phyloP scores from a whole-genome alignment of 345 rosid species.

The Eucalyptus urophylla region DNA sequence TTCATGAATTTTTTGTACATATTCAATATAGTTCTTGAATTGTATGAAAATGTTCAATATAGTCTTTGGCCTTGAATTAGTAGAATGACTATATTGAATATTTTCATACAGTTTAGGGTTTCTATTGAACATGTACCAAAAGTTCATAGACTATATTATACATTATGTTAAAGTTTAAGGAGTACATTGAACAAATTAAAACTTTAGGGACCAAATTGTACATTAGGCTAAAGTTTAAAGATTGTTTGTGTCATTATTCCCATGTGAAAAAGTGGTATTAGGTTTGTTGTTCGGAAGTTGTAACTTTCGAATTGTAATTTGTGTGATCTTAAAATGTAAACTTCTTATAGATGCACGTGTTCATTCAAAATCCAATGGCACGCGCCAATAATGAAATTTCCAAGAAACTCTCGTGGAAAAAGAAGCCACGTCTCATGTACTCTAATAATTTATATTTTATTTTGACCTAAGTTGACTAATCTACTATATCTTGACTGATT shows the following conservation, averaged over 20 bases:
- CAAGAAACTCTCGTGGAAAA: not conserved
- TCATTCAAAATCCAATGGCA: not conserved
- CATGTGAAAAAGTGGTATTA: too few species aligned
- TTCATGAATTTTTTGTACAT: rapidly evolving
- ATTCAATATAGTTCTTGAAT: rapidly evolving
- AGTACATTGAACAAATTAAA: rapidly evolving
- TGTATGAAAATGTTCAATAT: too few species aligned
- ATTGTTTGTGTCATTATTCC: too few species aligned
- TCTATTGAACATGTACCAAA: too few species aligned
- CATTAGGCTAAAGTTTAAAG: too few species aligned
- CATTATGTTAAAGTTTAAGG: too few species aligned
- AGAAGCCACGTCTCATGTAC: not conserved
- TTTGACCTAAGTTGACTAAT: not conserved
- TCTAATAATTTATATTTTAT: not conserved
- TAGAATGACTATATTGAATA: too few species aligned
- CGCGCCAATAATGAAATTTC: not conserved
- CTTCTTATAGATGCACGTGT: not conserved
- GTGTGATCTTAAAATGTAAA: not conserved
- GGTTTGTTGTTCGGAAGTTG: too few species aligned
- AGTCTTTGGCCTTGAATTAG: too few species aligned
- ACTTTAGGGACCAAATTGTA: rapidly evolving
- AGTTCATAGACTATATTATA: rapidly evolving
- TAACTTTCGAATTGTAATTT: too few species aligned
- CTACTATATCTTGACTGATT: not conserved
- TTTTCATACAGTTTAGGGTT: too few species aligned